Conservation (phyloP, 2,329 filamentous ascomycete species). For the Aspergillus sp. region DNA sequence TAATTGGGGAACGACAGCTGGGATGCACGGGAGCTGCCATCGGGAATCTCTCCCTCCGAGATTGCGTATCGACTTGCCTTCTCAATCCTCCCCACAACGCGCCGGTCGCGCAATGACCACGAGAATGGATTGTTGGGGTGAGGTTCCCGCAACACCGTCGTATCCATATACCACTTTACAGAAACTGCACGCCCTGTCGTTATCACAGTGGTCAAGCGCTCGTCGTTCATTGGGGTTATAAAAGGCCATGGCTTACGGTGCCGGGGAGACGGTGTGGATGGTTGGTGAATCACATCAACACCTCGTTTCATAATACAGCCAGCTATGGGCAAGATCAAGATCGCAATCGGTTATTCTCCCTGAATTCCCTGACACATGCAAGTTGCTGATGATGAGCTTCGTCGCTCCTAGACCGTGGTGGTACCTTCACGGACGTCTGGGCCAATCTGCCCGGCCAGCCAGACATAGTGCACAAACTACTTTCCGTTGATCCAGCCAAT, state of each 20-base stretch:
- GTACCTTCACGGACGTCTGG: constrained; percentile 41
- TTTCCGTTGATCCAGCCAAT: constrained; percentile 29
- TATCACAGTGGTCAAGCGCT: too few species aligned
- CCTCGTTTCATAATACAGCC: background rate
- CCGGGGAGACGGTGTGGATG: background rate
- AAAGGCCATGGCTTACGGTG: background rate
- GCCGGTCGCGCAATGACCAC: background rate
- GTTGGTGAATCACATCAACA: background rate
- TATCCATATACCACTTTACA: background rate
- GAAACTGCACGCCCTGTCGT: background rate
- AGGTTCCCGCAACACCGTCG: background rate
- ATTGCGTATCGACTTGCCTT: background rate
- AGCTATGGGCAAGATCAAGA: constrained; percentile 8
- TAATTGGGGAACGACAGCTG: background rate
- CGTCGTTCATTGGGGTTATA: background rate
- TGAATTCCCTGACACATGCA: background rate
- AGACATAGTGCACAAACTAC: constrained; percentile 30
- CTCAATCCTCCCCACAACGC: too few species aligned
- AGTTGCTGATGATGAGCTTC: background rate
- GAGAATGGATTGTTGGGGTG: background rate
- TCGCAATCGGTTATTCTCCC: constrained; percentile 9
- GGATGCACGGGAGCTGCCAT: background rate
- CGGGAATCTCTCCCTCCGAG: background rate
- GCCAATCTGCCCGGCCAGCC: constrained; percentile 33
- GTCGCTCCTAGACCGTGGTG: constrained; percentile 31